These are phyloP conservation scores for Yamadazyma conglobata DNA, from an alignment of 1,139 yeast species.

Conservation along the genomic window DNA sequence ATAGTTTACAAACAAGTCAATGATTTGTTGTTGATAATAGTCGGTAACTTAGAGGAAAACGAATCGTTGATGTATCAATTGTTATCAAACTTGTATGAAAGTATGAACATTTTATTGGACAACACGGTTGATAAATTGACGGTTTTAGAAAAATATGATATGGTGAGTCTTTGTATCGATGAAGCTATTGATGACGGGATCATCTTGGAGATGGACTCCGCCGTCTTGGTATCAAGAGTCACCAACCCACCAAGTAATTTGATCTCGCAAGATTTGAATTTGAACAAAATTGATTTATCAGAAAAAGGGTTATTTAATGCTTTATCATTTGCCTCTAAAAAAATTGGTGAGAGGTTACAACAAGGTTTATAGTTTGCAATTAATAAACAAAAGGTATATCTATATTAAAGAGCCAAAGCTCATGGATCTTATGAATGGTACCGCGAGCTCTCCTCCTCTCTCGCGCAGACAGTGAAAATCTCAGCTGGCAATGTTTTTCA, in stretches of 20 bases:
- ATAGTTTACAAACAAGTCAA: slow-evolving; percentile 86
- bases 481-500: not conserved
- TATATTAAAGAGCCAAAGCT: no score
- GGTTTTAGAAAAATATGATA: slow-evolving; percentile 78
- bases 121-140: slow-evolving; percentile 77
- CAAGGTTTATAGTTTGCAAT: slow-evolving; percentile 60
- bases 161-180: slow-evolving; percentile 81
- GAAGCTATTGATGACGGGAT: slow-evolving; percentile 92
- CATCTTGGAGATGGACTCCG: slow-evolving; percentile 84
- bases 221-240: slow-evolving; percentile 83
- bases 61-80: slow-evolving; percentile 80
- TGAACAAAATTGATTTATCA: slow-evolving; percentile 70
- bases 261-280: slow-evolving; percentile 40
- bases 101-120: slow-evolving; percentile 72
- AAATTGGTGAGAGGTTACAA: slow-evolving; percentile 81
- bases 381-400: no score
- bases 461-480: no score
- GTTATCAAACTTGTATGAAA: slow-evolving; percentile 74
- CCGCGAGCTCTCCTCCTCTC: no score
- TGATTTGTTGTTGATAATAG: slow-evolving; percentile 67
- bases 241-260: slow-evolving; percentile 63
- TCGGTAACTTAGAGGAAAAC: slow-evolving; percentile 74
- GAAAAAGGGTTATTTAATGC: slow-evolving; percentile 89
- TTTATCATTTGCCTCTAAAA: slow-evolving; percentile 84
- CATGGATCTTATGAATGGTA: no score